Evolutionary conservation across 352 stramenopile genomes (phyloP).

Genomic region (Pythium aphanidermatum): DNA sequence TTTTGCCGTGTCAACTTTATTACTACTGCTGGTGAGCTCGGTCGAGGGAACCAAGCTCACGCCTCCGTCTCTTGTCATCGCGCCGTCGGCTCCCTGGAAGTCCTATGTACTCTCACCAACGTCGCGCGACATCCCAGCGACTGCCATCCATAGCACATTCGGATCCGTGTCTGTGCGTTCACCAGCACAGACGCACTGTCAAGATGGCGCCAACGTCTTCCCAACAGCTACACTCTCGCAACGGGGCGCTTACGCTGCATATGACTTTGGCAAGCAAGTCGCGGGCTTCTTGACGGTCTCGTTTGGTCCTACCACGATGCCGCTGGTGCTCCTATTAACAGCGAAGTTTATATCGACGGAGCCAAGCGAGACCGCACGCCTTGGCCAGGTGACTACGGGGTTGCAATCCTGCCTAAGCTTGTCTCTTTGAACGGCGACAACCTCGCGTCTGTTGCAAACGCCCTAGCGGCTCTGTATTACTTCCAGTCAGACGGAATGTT

Average conservation of each 20-base stretch:
- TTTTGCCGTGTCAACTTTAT: too few species aligned
- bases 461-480: conserved; percentile 23
- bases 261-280: conserved; percentile 33
- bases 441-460: conserved; percentile 21
- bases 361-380: conserved; percentile 32
- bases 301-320: conserved; percentile 23
- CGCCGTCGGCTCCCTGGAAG: too few species aligned
- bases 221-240: conserved; percentile 21
- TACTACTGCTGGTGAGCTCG: too few species aligned
- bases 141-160: too few species aligned
- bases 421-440: conserved; percentile 30
- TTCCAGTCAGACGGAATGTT: conserved; percentile 30
- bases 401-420: conserved; percentile 22
- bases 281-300: conserved; percentile 22
- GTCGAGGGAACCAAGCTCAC: too few species aligned
- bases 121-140: too few species aligned
- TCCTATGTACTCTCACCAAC: too few species aligned
- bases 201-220: too few species aligned
- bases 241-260: conserved; percentile 28
- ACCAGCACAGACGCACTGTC: too few species aligned
- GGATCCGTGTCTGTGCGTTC: too few species aligned
- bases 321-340: conserved; percentile 16
- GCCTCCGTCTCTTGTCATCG: too few species aligned
- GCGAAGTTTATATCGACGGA: conserved; percentile 30
- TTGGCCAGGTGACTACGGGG: conserved; percentile 29